Conservation (phyloP, 2,329 filamentous ascomycete species). For the Colletotrichum incanum region DNA sequence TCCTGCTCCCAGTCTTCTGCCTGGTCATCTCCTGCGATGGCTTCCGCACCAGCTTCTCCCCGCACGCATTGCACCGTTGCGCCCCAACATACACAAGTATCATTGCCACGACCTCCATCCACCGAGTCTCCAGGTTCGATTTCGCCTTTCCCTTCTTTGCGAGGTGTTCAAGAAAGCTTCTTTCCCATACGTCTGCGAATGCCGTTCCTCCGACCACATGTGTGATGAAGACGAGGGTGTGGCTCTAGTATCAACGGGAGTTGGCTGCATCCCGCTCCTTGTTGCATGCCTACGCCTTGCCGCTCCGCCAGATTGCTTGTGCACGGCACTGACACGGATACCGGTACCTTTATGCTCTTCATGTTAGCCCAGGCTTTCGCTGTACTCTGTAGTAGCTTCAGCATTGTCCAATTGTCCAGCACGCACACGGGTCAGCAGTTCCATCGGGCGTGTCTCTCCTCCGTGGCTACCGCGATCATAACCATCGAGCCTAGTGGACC, state of each 20-base stretch:
- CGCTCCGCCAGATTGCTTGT: constrained; percentile 19
- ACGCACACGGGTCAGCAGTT: constrained; percentile 39
- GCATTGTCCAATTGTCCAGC: constrained; percentile 27
- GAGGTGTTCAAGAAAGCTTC: not conserved
- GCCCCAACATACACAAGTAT: not conserved
- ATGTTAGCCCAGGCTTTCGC: constrained; percentile 13
- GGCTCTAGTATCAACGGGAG: constrained; percentile 16
- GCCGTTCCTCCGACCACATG: not conserved
- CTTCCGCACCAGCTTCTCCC: not conserved
- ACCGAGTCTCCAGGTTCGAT: not conserved
- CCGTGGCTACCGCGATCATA: not conserved
- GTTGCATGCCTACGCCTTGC: constrained; percentile 19
- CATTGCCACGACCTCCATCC: not conserved
- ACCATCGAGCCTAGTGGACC: not conserved
- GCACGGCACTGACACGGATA: not conserved
- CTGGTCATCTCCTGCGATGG: not conserved
- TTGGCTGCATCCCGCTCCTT: constrained; percentile 31
- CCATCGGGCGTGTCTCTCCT: not conserved
- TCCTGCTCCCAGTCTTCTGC: not conserved
- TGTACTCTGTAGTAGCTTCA: not conserved
- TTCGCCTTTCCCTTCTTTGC: not conserved
- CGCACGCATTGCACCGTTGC: not conserved
- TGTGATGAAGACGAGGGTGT: not conserved
- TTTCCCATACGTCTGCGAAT: not conserved
- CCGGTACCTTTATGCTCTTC: constrained; percentile 4